These are phyloP conservation scores for Paratrimastix pyriformis DNA, from an alignment of 78 protist genomes.

Conservation along the genomic window DNA sequence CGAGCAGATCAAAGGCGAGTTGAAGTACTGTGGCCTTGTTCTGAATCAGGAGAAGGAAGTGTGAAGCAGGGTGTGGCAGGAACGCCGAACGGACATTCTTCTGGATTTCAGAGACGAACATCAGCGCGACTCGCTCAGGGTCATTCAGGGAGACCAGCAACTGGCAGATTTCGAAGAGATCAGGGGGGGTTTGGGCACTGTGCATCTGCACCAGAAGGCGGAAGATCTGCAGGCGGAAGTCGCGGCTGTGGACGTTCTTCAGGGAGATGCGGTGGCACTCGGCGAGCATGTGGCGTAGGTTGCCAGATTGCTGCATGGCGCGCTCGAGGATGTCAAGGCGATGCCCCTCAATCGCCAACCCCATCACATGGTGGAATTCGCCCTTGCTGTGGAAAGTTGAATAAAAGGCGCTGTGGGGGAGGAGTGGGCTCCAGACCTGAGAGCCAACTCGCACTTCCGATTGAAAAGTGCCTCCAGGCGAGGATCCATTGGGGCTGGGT, in stretches of 20 bases:
- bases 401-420: background rate
- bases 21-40: no score
- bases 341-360: conserved; percentile 81
- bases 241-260: conserved; percentile 7
- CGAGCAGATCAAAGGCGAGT: conserved; percentile 82
- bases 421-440: conserved; percentile 8
- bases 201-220: conserved; percentile 29
- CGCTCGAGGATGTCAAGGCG: conserved; percentile 79
- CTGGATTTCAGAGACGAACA: no score
- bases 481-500: conserved; percentile 54
- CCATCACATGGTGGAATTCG: conserved; percentile 46
- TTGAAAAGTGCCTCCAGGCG: conserved; percentile 67
- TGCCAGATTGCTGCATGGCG: conserved; percentile 36
- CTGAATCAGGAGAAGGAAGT: no score
- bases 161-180: conserved; percentile 29
- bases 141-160: background rate
- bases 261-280: conserved; percentile 36
- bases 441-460: conserved; percentile 17
- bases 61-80: no score
- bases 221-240: conserved; percentile 29
- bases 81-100: no score
- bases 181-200: conserved; percentile 30
- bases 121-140: no score
- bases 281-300: conserved; percentile 35
- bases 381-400: conserved; percentile 32